Evolutionary conservation across 2,329 filamentous ascomycete species (phyloP), one percentile per base, ranked within the genome.

Genomic region (Neonectria neomacrospora): DNA sequence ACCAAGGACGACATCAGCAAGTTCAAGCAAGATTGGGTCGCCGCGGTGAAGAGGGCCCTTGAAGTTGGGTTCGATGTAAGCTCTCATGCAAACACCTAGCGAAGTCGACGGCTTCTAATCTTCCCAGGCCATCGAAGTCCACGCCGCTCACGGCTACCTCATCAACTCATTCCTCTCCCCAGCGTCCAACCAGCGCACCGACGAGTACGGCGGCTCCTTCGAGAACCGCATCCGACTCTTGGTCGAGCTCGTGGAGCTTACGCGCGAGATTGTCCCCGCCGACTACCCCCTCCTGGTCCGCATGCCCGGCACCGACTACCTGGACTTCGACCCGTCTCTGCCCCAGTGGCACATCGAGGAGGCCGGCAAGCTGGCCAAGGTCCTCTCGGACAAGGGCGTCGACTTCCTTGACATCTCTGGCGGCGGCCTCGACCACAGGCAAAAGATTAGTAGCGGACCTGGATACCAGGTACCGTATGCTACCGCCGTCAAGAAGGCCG

Each of bases 401-500:
- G 91, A 95, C 74, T 79, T 94, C 11, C 79, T 94, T 7, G 92
- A 95, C 71, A 83, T 94, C 22, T 89, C 86, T 8, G 86, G 85
- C 1, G 91, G 87, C 5, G 92, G 91, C 8, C 83, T 85, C 47
- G 86, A 92, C 71, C 80, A 83, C 3, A 75, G 78, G 47, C 86
- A 88, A 71, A 85, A 87, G 66, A 84, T 90, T 62, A 80, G 82
- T n/a, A 69, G 78, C 1, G 86, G 84, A 0, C 87, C 88, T 0
- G 90, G 83, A 0, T 94, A 92, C 78, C 91, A 94, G 77, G 88
- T 85, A 1, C 87, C 86, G 0, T 90, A 91, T 68, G 88, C 91
- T 0, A 85, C 88, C 64, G 84, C 74, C 0, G 64, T 93, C 47
- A 92, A 92, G 80, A 83, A 88, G 71, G 89, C 85, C 10, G 85